Evolutionary conservation across 2,329 filamentous ascomycete genomes (phyloP), one percentile per base, ranked within the genome.

Genomic region (Botryotinia globosa): DNA sequence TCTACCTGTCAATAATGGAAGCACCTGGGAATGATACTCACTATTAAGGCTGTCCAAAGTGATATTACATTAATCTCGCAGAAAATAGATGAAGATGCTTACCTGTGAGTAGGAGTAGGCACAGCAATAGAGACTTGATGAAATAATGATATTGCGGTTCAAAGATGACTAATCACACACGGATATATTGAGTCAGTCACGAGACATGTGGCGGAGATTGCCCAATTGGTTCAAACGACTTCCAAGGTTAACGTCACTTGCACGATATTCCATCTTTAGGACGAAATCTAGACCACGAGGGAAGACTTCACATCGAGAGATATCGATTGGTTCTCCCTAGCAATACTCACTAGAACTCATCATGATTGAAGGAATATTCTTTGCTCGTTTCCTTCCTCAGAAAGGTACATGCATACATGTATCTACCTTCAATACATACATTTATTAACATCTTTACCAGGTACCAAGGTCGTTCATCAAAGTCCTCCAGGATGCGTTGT

Each of bases 341-440:
- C 20, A 14, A 65, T 29, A 29, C 20, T 39, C n/a, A 8, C n/a
- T 48, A 39, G 44, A 29, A 64, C 39, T 25, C 75, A 82, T 77
- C 78, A 90, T 91, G 88, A 92, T 92, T 71, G 88, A 90, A 79
- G 89, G 88, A 77, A 91, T 92, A 73, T 92, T 92, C 78, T 92
- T 91, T 80, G 89, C 90, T 66, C 85, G 89, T 64, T 92, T 92
- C 82, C 87, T 91, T 75, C 88, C 89, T 25, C 84, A 89, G 78
- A 85, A 90, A 85, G 90, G 89, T 89, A 80, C 76, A 77, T 59
- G 44, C 45, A 32, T 29, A 44, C 51, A 18, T 29, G n/a, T 61
- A 39, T 51, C 37, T 45, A 6, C 42, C 12, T 10, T 10, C 9
- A 16, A 20, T 34, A 12, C 18, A 59, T 45, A 32, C 7, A 8